Evolutionary conservation across 208 protist species (phyloP), one percentile per base, ranked within the genome.

Genomic region (Trichomonas vaginalis): DNA sequence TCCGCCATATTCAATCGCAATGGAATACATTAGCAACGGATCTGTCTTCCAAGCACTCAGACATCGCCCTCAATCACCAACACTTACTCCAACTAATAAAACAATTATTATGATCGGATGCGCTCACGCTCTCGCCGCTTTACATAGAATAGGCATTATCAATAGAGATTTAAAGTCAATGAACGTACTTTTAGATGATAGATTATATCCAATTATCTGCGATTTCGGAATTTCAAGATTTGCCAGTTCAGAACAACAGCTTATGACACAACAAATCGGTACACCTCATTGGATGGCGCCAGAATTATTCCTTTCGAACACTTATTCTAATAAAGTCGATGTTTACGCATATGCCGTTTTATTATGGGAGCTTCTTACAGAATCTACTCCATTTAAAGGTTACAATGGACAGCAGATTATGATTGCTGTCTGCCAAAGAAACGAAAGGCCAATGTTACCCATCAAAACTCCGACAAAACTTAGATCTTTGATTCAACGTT

Each of bases 201-300:
- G 51, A 42, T 47, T 92, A 49, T 51, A 48, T n/a, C 86, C 86
- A 51, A 47, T 48, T 51, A 51, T 92, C 21, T 49, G 40, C 12
- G 86, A 92, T 92, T 92, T 92, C 46, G 86, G 86, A 51, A 40
- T 51, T 35, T 92, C 86, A 92, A 48, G 45, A n/a, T 51, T 92
- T 39, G 32, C 45, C 0, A 39, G 21, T 56, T 42, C 42, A 48
- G 82, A 88, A 32, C 27, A 14, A 51, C 35, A 6, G 10, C 3
- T 42, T 12, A 92, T 92, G 86, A 92, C 86, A 39, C 12, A 51
- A 39, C 15, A 92, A 10, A 39, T 92, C 45, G 86, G 86, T 21
- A 92, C 86, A 39, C 86, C 86, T 17, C 86, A 92, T 15, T 92
- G 86, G 86, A 92, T 92, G 86, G 86, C 86, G 35, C 86, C 86